These are phyloP conservation scores for Hirsutella thompsonii DNA, from an alignment of 2,329 filamentous ascomycete genomes.

Conservation along the genomic window DNA sequence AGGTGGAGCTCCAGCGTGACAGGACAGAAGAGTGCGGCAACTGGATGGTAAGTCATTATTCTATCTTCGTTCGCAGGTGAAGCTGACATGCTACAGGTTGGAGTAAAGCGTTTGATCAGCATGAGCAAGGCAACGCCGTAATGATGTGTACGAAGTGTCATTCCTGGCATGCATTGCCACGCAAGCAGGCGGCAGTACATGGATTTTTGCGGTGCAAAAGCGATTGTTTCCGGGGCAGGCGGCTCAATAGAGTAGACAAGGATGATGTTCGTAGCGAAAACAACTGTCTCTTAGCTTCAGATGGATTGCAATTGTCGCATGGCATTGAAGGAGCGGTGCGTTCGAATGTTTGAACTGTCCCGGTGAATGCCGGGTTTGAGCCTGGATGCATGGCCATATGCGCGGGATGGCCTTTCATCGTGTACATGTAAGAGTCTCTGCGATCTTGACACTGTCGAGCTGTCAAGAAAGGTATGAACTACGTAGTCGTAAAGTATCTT, in stretches of 20 bases:
- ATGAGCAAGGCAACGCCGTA: slow-evolving; percentile 64
- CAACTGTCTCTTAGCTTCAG: no score
- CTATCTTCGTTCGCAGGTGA: background rate
- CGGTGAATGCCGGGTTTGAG: no score
- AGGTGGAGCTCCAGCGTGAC: slow-evolving; percentile 63
- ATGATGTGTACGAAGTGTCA: background rate
- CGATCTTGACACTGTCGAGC: no score
- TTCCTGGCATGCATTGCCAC: background rate
- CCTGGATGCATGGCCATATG: no score
- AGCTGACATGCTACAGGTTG: slow-evolving; percentile 44
- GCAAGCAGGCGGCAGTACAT: background rate
- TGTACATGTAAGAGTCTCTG: no score
- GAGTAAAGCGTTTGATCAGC: slow-evolving; percentile 63
- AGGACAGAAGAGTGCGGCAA: slow-evolving; percentile 71
- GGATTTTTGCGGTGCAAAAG: background rate
- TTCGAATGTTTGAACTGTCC: no score
- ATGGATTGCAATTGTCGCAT: no score
- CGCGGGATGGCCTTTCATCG: no score
- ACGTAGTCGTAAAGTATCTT: no score
- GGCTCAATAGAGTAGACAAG: background rate
- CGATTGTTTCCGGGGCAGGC: background rate
- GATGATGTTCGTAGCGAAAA: background rate
- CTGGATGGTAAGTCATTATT: slow-evolving; percentile 60
- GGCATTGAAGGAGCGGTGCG: no score
- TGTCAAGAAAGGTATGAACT: no score